These are phyloP conservation scores for Puccinia sorghi DNA, from an alignment of 1,284 basidiomycete species.

Conservation along the genomic window DNA sequence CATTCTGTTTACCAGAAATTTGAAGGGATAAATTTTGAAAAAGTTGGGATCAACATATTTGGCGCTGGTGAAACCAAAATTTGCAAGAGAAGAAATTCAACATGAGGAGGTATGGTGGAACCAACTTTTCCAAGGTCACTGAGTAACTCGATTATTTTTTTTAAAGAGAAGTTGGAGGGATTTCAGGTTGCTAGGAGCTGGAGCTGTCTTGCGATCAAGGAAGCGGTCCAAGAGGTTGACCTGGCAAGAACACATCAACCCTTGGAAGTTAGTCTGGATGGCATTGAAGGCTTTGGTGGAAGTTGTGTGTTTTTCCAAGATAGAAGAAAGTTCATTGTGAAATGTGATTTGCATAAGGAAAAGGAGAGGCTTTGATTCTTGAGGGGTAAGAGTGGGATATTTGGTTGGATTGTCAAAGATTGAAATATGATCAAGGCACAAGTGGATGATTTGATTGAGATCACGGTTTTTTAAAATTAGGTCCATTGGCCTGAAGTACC, in stretches of 20 bases:
- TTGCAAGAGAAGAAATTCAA: constrained; percentile 3
- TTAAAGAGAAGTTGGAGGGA: not conserved
- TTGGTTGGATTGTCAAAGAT: not conserved
- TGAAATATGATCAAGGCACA: not conserved
- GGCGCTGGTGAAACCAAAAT: not conserved
- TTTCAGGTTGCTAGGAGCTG: not conserved
- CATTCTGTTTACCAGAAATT: not conserved
- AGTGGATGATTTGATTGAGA: no score
- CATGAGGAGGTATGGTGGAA: not conserved
- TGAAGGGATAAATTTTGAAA: constrained; percentile 18
- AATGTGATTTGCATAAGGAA: constrained; percentile 7
- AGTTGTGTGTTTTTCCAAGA: not conserved
- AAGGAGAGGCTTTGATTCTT: not conserved
- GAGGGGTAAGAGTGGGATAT: not conserved
- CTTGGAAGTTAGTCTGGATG: constrained; percentile 13
- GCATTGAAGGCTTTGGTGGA: not conserved
- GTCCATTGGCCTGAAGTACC: no score
- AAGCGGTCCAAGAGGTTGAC: constrained; percentile 1
- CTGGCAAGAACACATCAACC: not conserved
- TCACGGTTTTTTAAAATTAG: no score
- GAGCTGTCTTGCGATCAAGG: not conserved
- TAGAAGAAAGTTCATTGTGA: not conserved
- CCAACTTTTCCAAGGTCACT: not conserved
- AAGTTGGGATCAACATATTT: not conserved
- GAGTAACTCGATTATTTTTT: not conserved